Percentiles rank a stretch among this genome's conserved stretches.
phyloP scores from a whole-genome alignment of 345 rosid genomes.

The Bruguiera gymnorhiza region DNA sequence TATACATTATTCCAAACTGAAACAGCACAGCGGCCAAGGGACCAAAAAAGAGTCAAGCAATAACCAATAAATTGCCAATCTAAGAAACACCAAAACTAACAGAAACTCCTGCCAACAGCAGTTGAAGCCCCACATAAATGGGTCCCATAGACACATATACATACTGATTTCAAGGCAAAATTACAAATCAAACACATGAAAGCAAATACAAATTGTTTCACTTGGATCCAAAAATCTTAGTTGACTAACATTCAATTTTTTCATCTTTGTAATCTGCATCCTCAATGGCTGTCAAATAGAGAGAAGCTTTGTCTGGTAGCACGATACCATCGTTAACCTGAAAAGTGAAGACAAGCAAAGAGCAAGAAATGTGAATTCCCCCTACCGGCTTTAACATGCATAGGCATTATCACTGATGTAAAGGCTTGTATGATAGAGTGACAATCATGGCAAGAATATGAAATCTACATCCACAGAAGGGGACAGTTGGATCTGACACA shows the following conservation, averaged over 20 bases:
- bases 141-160: neutral
- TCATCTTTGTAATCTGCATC: constrained; percentile 96
- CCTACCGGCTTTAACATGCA: no score
- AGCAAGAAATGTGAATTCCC: constrained; percentile 2
- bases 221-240: neutral
- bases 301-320: constrained; percentile 91
- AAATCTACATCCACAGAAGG: no score
- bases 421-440: no score
- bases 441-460: no score
- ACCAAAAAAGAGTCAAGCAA: constrained; percentile 1
- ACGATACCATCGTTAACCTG: constrained; percentile 81
- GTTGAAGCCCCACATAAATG: neutral
- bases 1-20: constrained; percentile 93
- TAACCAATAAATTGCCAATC: constrained; percentile 1
- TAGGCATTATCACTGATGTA: no score
- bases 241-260: constrained; percentile 82
- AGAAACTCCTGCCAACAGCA: constrained; percentile 4
- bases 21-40: constrained; percentile 8
- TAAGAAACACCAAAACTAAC: neutral
- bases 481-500: no score
- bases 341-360: constrained; percentile 4
- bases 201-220: neutral
- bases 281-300: constrained; percentile 84
- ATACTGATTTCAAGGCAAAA: neutral
- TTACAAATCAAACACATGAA: constrained; percentile 1